Base-by-base conservation (phyloP, 345 rosid species). In the Laguncularia racemosa region DNA sequence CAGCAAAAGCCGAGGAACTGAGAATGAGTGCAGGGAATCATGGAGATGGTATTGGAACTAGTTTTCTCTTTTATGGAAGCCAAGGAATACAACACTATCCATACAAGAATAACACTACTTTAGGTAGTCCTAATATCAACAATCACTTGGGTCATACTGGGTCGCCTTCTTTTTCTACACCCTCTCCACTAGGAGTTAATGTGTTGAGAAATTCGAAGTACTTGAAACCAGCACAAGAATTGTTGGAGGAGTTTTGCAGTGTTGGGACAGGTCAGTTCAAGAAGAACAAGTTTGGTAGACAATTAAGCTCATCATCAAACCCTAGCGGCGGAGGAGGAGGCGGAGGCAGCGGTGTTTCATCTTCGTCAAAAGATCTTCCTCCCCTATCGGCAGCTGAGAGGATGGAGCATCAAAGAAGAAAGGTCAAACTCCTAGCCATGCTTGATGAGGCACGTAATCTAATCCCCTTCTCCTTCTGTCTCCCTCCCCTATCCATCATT, bases 401-500 rank as follows among this genome's bases (percentile, higher is more conserved):
- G 66, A 86, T 86, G 80, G 97, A 93, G 65, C 90, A 86, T 75
- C 99, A 93, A 63, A 82, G 97, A 71, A 83, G 90, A 72, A 93
- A 89, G 84, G 95, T 78, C 85, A 93, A 89, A 71, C 84, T 93
- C 46, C 64, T 93, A 61, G 67, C 91, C 71, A 93, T 89, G 99
- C 95, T 93, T 75, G 99, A 93, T 67, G 97, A 93, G 99, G 99
- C 88, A 89, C 74, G 95, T 92, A 68, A 60, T 33, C 60, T 58
- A 21, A 70, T 76, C 64, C 68, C 61, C 59, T 20, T 45, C 54
- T 45, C 60, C 59, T 44, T 58, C 57, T 60, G 64, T 44, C 54
- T 33, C 56, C 50, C 67, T 58, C 64, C 46, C 38, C 28, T 38
- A 16, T 44, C 46, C 55, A 51, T 15, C 61, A 1, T 11, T 33